Conservation (phyloP, 768 basidiomycete genomes). For the Mrakia hoshinonis region DNA sequence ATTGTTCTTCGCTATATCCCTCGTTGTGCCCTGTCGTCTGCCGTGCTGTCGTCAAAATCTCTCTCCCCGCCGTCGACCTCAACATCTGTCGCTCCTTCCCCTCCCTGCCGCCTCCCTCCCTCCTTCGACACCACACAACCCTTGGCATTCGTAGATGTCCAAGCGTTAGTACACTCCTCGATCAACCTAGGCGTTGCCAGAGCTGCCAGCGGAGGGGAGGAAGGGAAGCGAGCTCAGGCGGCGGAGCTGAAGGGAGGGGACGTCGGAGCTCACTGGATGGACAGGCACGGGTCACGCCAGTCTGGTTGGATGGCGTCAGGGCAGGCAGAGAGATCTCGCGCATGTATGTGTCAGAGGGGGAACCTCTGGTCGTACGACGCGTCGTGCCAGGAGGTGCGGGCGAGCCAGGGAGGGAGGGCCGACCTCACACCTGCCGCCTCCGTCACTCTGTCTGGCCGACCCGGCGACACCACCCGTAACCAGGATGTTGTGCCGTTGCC, state of each 20-base stretch:
- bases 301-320: background rate
- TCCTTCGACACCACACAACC: background rate
- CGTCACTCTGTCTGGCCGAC: background rate
- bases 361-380: background rate
- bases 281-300: background rate
- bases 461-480: background rate
- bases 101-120: background rate
- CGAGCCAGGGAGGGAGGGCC: background rate
- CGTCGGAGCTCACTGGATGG: background rate
- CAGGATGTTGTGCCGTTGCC: no score
- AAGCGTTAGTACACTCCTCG: constrained; percentile 25
- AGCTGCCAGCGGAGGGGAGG: background rate
- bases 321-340: background rate
- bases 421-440: background rate
- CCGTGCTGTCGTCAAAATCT: background rate
- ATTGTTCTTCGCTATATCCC: background rate
- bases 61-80: constrained; percentile 5
- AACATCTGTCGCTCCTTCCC: background rate
- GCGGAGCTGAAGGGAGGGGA: background rate
- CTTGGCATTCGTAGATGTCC: constrained; percentile 25
- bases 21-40: background rate
- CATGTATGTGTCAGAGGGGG: background rate
- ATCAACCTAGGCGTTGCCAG: background rate
- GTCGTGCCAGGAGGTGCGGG: background rate
- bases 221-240: background rate